Evolutionary conservation across 805 yeast species (phyloP).

Genomic region (Candida parachauliodes): DNA sequence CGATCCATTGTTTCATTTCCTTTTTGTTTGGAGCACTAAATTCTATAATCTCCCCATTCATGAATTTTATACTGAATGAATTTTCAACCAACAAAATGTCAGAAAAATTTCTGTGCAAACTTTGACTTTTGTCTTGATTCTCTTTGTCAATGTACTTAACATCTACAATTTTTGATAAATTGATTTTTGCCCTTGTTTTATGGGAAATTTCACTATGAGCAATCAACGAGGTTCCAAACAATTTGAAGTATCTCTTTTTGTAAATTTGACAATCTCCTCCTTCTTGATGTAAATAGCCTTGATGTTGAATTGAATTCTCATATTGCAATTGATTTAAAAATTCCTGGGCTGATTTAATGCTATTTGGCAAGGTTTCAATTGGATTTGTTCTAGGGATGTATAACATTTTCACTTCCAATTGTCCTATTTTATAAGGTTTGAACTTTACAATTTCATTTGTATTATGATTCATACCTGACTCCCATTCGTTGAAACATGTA

Average conservation of each 20-base stretch:
- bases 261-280: constrained; percentile 85
- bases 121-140: constrained; percentile 18
- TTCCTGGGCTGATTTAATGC: constrained; percentile 49
- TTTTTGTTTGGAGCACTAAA: constrained; percentile 75
- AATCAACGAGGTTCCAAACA: constrained; percentile 66
- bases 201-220: constrained; percentile 72
- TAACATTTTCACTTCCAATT: constrained; percentile 62
- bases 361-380: constrained; percentile 65
- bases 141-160: constrained; percentile 44
- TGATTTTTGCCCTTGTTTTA: constrained; percentile 73
- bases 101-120: constrained; percentile 59
- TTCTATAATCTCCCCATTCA: constrained; percentile 76
- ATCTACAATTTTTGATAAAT: constrained; percentile 62
- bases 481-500: constrained; percentile 84
- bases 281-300: constrained; percentile 80
- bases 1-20: constrained; percentile 66
- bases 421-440: constrained; percentile 61
- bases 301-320: constrained; percentile 29
- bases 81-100: constrained; percentile 68
- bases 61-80: constrained; percentile 70
- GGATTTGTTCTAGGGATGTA: constrained; percentile 61
- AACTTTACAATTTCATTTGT: constrained; percentile 22
- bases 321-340: constrained; percentile 27
- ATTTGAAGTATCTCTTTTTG: constrained; percentile 70
- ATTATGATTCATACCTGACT: constrained; percentile 20